phyloP scores from a whole-genome alignment of 306 rosid genomes.

The Fragaria nilgerrensis region DNA sequence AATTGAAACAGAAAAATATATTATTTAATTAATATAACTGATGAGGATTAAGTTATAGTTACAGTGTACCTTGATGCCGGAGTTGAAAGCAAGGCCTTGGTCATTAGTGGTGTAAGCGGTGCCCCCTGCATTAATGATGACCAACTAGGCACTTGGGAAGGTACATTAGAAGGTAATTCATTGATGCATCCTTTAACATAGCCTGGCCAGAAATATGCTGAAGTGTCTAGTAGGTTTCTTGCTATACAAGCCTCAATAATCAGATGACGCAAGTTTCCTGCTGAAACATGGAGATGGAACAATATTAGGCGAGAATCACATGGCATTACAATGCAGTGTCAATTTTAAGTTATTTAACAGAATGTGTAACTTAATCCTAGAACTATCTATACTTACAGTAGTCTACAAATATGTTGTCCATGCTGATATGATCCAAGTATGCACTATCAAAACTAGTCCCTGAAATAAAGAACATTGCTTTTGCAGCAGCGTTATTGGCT shows the following conservation, averaged over 20 bases:
- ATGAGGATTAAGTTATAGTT: neutral
- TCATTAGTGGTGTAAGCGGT: conserved; percentile 58
- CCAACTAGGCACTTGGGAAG: conserved; percentile 78
- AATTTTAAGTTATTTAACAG: neutral
- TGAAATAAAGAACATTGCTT: conserved; percentile 76
- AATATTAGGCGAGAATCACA: conserved; percentile 1
- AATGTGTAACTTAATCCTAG: conserved; percentile 12
- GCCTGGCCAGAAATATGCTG: conserved; percentile 91
- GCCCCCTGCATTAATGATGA: conserved; percentile 86
- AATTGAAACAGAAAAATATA: neutral
- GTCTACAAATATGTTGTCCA: conserved; percentile 62
- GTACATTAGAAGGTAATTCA: conserved; percentile 63
- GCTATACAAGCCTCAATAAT: conserved; percentile 95
- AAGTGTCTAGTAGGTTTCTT: conserved; percentile 78
- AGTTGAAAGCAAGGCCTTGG: conserved; percentile 68
- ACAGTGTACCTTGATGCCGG: conserved; percentile 83
- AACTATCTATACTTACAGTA: conserved; percentile 56
- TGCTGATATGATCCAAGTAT: conserved; percentile 62
- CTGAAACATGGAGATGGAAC: conserved; percentile 41
- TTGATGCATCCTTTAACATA: conserved; percentile 65
- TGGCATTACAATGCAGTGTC: neutral
- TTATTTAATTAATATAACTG: neutral
- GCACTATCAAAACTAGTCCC: conserved; percentile 65
- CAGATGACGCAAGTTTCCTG: conserved; percentile 93
- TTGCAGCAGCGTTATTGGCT: conserved; percentile 85